Percentiles rank a stretch among this genome's conserved stretches.
Conservation (phyloP, 495 filamentous ascomycete species). For the Jackrogersella minutella region DNA sequence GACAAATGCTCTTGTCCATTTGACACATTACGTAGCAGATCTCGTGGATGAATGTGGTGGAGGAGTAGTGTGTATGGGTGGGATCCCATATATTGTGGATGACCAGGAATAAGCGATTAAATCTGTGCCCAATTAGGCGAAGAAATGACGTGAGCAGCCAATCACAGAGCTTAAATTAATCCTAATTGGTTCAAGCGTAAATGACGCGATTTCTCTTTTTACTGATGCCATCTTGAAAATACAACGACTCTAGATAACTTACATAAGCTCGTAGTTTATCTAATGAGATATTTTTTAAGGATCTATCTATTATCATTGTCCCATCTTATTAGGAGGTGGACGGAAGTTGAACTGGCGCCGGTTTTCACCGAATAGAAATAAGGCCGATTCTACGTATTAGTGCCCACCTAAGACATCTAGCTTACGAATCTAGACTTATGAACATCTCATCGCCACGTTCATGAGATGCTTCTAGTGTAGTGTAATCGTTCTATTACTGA, state of each 20-base stretch:
- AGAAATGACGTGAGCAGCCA: conserved; percentile 13
- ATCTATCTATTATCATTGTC: no score
- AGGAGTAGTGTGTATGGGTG: not conserved
- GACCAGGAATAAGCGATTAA: conserved; percentile 12
- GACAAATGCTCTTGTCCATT: conserved; percentile 6
- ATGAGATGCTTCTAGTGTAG: not conserved
- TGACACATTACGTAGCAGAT: not conserved
- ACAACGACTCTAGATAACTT: not conserved
- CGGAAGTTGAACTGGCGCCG: no score
- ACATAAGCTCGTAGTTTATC: no score
- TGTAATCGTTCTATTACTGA: not conserved
- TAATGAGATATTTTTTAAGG: no score
- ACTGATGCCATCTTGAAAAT: conserved; percentile 35
- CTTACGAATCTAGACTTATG: not conserved
- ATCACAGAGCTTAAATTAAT: conserved; percentile 14
- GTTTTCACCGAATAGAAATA: no score
- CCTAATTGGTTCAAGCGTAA: conserved; percentile 25
- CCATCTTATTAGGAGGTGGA: no score
- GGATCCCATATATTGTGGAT: no score
- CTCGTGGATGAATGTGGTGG: not conserved
- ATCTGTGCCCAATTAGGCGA: conserved; percentile 32
- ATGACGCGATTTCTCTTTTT: conserved; percentile 29
- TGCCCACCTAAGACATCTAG: no score
- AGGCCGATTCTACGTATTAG: no score
- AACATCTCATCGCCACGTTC: no score